Percentiles rank a stretch among this genome's conserved stretches.
These are phyloP conservation scores for Kingdonia uniflora DNA, from an alignment of 164 flowering plant species.

Conservation along the genomic window DNA sequence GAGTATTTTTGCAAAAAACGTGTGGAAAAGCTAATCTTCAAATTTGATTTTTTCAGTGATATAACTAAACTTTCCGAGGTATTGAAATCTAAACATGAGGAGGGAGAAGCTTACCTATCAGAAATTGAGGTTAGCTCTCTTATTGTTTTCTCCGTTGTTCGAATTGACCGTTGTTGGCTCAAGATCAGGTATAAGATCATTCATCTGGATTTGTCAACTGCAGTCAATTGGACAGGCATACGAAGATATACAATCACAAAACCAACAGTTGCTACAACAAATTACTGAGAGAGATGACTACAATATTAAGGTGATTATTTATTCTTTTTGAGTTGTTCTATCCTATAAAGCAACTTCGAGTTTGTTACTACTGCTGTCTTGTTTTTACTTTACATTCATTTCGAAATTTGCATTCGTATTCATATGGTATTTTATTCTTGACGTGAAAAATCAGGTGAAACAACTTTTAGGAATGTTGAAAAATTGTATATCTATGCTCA, in stretches of 20 bases:
- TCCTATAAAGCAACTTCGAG: too few relatives aligned
- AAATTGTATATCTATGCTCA: too few relatives aligned
- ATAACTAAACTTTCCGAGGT: conserved; percentile 39
- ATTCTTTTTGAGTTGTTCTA: too few relatives aligned
- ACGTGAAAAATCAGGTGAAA: too few relatives aligned
- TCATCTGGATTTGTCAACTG: background rate
- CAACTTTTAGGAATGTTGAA: too few relatives aligned
- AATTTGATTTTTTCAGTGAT: conserved; percentile 40
- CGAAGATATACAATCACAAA: conserved; percentile 93
- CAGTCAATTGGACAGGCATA: conserved; percentile 97
- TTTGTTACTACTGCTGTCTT: too few relatives aligned
- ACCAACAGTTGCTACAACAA: conserved; percentile 91
- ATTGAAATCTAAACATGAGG: conserved; percentile 82
- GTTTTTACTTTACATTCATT: too few relatives aligned
- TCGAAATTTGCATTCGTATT: too few relatives aligned
- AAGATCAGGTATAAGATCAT: too few relatives aligned
- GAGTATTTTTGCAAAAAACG: background rate
- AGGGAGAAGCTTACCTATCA: conserved; percentile 74
- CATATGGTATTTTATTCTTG: too few relatives aligned
- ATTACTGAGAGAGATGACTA: conserved; percentile 96
- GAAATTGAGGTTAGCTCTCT: conserved; percentile 76
- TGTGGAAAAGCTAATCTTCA: background rate
- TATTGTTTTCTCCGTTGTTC: background rate
- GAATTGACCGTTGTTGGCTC: too few relatives aligned
- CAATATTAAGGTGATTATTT: conserved; percentile 71